A percentile compares a stretch with the other conserved stretches of the same genome.
These are phyloP conservation scores for Phytophthora europaea DNA, from an alignment of 352 stramenopile species.

Conservation along the genomic window DNA sequence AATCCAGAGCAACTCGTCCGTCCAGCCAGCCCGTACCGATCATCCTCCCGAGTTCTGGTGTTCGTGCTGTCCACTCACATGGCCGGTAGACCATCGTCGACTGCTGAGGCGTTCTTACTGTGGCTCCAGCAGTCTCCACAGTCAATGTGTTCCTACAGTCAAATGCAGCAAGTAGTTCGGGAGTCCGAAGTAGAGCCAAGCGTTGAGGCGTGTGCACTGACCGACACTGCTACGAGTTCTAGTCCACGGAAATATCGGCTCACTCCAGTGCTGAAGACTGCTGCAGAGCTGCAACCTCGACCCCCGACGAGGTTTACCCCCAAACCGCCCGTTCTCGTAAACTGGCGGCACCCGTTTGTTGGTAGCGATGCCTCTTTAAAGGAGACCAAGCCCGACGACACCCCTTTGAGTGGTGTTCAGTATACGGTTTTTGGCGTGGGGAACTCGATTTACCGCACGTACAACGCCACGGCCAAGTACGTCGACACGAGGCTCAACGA, in stretches of 20 bases:
- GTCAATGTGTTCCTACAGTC: not conserved
- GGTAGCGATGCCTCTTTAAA: not conserved
- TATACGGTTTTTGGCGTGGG: constrained; percentile 91
- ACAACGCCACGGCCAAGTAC: constrained; percentile 94
- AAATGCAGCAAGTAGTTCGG: not conserved
- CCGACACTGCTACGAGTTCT: not conserved
- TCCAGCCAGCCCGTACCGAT: not conserved
- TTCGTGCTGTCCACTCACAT: constrained; percentile 97
- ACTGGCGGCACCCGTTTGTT: constrained; percentile 20
- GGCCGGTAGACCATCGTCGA: constrained; percentile 96
- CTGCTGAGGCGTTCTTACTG: constrained; percentile 88
- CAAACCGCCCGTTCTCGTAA: not conserved
- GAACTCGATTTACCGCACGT: constrained; percentile 96
- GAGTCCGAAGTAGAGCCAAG: not conserved
- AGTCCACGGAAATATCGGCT: constrained; percentile 4
- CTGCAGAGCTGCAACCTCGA: not conserved
- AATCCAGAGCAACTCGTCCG: not conserved
- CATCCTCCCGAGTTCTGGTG: constrained; percentile 39
- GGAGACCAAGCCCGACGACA: not conserved
- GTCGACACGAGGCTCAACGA: constrained; percentile 84
- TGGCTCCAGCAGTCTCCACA: constrained; percentile 59
- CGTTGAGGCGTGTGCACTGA: not conserved
- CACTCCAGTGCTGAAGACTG: not conserved
- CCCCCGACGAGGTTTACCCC: not conserved
- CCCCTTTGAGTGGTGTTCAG: constrained; percentile 19